These are phyloP conservation scores for Candida xyloterini DNA, from an alignment of 805 yeast species.

Conservation along the genomic window DNA sequence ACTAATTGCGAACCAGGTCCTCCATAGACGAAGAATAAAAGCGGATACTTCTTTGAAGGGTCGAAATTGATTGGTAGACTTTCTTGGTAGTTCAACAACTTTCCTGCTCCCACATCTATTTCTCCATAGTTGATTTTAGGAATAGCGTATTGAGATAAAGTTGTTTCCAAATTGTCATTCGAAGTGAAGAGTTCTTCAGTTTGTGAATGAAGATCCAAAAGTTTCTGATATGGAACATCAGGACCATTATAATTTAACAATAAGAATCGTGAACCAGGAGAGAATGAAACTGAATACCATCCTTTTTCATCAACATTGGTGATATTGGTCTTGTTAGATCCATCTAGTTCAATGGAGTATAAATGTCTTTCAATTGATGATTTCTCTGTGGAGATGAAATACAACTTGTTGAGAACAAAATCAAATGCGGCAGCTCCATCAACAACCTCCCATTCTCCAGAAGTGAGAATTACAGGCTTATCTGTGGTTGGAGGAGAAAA, in stretches of 20 bases:
- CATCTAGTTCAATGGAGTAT: constrained; percentile 60
- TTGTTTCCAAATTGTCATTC: constrained; percentile 41
- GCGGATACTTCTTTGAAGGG: constrained; percentile 63
- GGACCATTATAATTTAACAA: constrained; percentile 79
- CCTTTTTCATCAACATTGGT: constrained; percentile 58
- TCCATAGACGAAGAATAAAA: constrained; percentile 86
- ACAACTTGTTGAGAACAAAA: constrained; percentile 47
- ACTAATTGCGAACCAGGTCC: constrained; percentile 95
- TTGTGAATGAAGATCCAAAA: constrained; percentile 51
- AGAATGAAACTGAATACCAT: constrained; percentile 69
- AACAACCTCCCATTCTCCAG: constrained; percentile 90
- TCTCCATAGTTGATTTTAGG: constrained; percentile 58
- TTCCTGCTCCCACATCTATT: constrained; percentile 41
- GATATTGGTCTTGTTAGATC: constrained; percentile 40
- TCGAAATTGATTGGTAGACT: constrained; percentile 75
- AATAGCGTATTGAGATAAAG: constrained; percentile 45
- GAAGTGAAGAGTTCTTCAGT: constrained; percentile 42
- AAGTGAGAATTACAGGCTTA: constrained; percentile 56
- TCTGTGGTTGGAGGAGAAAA: constrained; percentile 66
- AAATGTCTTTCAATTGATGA: constrained; percentile 84
- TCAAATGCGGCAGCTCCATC: constrained; percentile 67
- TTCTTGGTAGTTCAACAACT: constrained; percentile 59
- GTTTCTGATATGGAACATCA: constrained; percentile 69
- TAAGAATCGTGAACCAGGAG: constrained; percentile 73
- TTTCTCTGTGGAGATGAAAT: constrained; percentile 70